Percentiles rank a stretch among this genome's conserved stretches.
Conservation (phyloP, 179 eudicot genomes). For the Beta corolliflora region DNA sequence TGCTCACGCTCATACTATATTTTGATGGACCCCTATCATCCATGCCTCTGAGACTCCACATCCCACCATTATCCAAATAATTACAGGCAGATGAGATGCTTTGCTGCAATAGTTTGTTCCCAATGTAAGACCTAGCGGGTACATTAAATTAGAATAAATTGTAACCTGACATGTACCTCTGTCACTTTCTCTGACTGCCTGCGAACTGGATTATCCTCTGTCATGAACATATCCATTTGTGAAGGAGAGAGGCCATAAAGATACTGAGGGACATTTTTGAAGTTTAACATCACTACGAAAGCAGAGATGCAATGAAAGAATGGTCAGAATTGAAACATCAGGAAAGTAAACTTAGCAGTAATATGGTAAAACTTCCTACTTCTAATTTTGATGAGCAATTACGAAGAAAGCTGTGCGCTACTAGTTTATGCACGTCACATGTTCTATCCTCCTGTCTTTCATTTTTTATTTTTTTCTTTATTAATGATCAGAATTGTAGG, state of each 20-base stretch:
- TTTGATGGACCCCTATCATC: slow-evolving; percentile 60
- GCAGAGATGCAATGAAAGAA: slow-evolving; percentile 4
- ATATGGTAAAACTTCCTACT: neutral
- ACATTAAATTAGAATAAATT: slow-evolving; percentile 2
- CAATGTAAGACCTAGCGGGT: slow-evolving; percentile 13
- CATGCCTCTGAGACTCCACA: slow-evolving; percentile 61
- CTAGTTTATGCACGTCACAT: neutral
- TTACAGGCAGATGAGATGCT: slow-evolving; percentile 64
- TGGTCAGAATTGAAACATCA: neutral
- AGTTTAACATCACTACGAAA: slow-evolving; percentile 71
- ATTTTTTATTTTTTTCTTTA: too few relatives aligned
- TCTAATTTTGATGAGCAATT: neutral
- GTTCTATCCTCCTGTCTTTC: neutral
- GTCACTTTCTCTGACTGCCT: slow-evolving; percentile 70
- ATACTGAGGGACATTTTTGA: slow-evolving; percentile 63
- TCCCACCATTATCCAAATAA: slow-evolving; percentile 67
- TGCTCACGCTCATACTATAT: slow-evolving; percentile 75
- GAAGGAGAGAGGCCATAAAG: slow-evolving; percentile 79
- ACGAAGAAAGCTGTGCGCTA: neutral
- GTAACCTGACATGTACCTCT: slow-evolving; percentile 46
- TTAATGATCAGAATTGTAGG: neutral
- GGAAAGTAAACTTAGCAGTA: neutral
- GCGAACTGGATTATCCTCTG: slow-evolving; percentile 70
- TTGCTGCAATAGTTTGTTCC: slow-evolving; percentile 47
- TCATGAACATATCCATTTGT: slow-evolving; percentile 90